phyloP scores from a whole-genome alignment of 192 early-diverging fungal genomes.

The Coemansia sp. region DNA sequence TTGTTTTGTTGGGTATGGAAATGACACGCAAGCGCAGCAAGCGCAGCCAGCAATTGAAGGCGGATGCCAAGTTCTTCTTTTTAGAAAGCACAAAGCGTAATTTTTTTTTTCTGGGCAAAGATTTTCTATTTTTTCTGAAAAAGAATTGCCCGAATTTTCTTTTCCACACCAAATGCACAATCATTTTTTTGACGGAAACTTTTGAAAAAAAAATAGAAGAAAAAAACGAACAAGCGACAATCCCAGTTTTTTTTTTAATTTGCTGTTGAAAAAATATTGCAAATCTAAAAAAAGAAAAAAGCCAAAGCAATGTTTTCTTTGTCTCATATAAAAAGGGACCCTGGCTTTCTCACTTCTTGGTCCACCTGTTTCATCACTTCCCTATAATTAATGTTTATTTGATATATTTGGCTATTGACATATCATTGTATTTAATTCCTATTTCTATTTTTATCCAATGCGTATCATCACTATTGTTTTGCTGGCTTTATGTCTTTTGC shows the following conservation, averaged over 20 bases:
- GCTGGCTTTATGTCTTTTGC: conserved; percentile 19
- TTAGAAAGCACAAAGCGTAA: neutral
- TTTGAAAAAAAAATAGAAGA: neutral
- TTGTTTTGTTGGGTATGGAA: too few relatives aligned
- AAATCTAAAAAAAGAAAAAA: neutral
- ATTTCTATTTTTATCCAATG: conserved; percentile 8
- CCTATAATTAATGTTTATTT: neutral
- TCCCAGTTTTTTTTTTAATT: neutral
- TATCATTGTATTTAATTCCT: neutral
- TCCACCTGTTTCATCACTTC: neutral
- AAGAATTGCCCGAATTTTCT: neutral
- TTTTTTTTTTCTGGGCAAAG: neutral
- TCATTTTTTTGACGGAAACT: too few relatives aligned
- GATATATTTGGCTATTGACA: neutral
- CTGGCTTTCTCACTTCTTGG: neutral
- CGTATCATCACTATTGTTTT: conserved; percentile 9
- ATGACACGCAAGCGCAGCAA: too few relatives aligned
- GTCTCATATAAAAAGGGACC: neutral
- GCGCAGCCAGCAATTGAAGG: too few relatives aligned
- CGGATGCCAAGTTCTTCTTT: neutral
- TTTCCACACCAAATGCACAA: neutral
- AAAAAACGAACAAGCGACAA: neutral
- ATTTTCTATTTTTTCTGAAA: neutral
- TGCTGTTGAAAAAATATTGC: neutral
- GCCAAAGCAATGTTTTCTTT: neutral